Base-by-base conservation (phyloP, 2,329 filamentous ascomycete species). In the Arthrinium phaeospermum region DNA sequence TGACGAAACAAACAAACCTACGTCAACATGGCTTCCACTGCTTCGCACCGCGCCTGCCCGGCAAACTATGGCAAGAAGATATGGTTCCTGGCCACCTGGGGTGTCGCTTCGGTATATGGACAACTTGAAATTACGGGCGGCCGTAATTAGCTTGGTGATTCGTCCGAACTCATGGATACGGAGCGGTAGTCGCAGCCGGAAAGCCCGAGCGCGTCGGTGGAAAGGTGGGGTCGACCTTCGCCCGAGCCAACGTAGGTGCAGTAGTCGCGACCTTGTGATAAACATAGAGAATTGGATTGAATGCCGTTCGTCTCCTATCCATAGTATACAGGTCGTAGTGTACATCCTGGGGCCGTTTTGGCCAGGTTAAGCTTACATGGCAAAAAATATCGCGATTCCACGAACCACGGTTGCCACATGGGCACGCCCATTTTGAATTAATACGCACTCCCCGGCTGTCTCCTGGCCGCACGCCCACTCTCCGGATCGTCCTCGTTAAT, bases 61-160 rank as follows among this genome's bases (percentile, higher is more conserved):
- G 10, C 22, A 64, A n/a, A 22, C 37, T 1, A 14, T n/a, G 46
- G n/a, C 22, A 12, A 49, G 27, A 30, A 30, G 27, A 30, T 30
- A 2, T 30, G 27, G 27, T 4, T 30, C 27, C 27, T 30, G 27
- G 4, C 27, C 4, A 4, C 27, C 12, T 10, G 24, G 12, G 7
- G 8, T n/a, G 30, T n/a, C 7, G 2, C 0, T 30, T 34, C 4
- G 2, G 7, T 5, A 4, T 19, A 1, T 34, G 10, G 3, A 2
- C 3, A 19, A 10, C 14, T 41, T 41, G 6, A 41, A 37, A 34
- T 6, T 10, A 57, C 10, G 7, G 6, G 19, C 27, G 7, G 7
- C 22, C 27, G 14, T 22, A 1, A 19, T 4, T 27, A 16, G 6
- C 2, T 30, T 7, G 4, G 16, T 19, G n/a, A 49, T 10, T 49